A percentile compares a stretch with the other conserved stretches of the same genome.
These are phyloP conservation scores for Saturnispora zaruensis DNA, from an alignment of 805 yeast species.

Conservation along the genomic window DNA sequence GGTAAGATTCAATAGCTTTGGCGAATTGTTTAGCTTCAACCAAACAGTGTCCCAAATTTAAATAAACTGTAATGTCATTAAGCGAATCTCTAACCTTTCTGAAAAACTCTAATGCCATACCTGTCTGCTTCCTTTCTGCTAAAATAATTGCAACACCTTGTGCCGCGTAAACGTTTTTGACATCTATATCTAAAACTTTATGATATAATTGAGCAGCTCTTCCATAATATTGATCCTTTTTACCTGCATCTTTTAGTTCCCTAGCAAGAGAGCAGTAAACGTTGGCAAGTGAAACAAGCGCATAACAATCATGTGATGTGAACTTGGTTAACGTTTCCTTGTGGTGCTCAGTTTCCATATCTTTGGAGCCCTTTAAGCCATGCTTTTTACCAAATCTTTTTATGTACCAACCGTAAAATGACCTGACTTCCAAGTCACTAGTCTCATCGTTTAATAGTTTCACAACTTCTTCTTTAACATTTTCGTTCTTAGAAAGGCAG, in stretches of 20 bases:
- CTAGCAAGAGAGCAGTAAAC: slow-evolving; percentile 76
- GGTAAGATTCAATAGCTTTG: slow-evolving; percentile 85
- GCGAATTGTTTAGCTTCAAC: slow-evolving; percentile 73
- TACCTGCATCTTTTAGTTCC: slow-evolving; percentile 54
- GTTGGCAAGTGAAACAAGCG: slow-evolving; percentile 84
- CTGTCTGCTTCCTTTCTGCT: slow-evolving; percentile 72
- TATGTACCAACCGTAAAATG: slow-evolving; percentile 88
- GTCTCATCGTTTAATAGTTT: slow-evolving; percentile 44
- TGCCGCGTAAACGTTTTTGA: slow-evolving; percentile 87
- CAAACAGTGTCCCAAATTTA: slow-evolving; percentile 83
- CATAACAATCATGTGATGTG: slow-evolving; percentile 84
- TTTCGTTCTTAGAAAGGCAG: slow-evolving; percentile 40
- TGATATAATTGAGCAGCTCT: slow-evolving; percentile 90
- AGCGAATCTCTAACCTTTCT: slow-evolving; percentile 85
- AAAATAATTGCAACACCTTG: slow-evolving; percentile 93
- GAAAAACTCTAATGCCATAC: slow-evolving; percentile 75
- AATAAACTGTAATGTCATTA: slow-evolving; percentile 71
- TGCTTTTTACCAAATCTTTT: slow-evolving; percentile 49
- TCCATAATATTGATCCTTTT: slow-evolving; percentile 63
- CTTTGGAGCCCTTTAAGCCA: slow-evolving; percentile 38
- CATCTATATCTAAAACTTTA: slow-evolving; percentile 78
- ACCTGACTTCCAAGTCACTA: slow-evolving; percentile 71
- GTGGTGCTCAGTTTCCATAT: slow-evolving; percentile 68
- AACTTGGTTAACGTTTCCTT: slow-evolving; percentile 74
- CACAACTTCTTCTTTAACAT: slow-evolving; percentile 46